Base-by-base conservation (phyloP, 1,139 yeast genomes). In the Yamadazyma songkhlaensis region DNA sequence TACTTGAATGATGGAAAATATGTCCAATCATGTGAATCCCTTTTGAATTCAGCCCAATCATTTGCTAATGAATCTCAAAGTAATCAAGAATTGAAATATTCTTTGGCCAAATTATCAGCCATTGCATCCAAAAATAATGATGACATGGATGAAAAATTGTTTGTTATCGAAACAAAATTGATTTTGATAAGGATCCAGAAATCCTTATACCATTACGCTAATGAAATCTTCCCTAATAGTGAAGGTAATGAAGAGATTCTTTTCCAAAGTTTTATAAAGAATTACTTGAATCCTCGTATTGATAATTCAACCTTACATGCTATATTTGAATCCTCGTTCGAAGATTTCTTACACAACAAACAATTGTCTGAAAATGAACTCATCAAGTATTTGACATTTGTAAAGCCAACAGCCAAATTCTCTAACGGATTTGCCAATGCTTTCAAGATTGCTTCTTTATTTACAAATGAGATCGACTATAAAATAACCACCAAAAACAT, bases 21-120 rank as follows among this genome's bases (percentile, higher is more conserved):
- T 51, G 44, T 42, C 3, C 51, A 57, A 3, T 92, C 90, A 0
- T 67, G 83, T 1, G 50, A 57, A 7, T 64, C 72, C 0, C 61
- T 87, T 20, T 43, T 62, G 2, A 48, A 56, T 4, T 68, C 78
- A 6, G 70, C 77, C 3, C 51, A 60, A 14, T 23, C 41, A 7
- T 53, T 58, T n/a, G 50, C 55, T 2, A 67, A 65, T 15, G 79
- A 74, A 13, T 57, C 62, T 10, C 64, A 76, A 35, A 65, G 62
- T 7, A 72, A 73, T 48, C 75, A 74, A 50, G 77, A 74, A 46
- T 55, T 84, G 28, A 80, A 82, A 47, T 68, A 81, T 44, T 83
- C 89, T 34, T 64, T 88, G 39, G 90, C 95, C 4, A 88, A 87
- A 55, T 60, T 88, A 26, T 54, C 77, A 0, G 57, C 64, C 1